Percentiles rank a stretch among this genome's conserved stretches.
Conservation (phyloP, 2,329 filamentous ascomycete species). For the Neopestalotiopsis sp. region DNA sequence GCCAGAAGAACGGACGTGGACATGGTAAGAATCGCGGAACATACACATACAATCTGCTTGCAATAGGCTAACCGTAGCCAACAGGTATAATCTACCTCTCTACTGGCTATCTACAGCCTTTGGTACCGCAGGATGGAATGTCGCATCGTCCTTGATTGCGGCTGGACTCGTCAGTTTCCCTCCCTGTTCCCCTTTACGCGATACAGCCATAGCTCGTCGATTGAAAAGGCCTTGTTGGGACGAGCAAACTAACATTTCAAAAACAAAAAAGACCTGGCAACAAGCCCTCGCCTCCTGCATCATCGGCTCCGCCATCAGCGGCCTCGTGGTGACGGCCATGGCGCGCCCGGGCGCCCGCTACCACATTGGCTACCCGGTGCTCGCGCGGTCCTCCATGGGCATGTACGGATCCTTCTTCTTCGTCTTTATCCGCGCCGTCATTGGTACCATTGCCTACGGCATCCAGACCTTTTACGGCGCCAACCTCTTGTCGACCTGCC, state of each 20-base stretch:
- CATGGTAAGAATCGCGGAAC: background rate
- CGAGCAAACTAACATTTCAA: background rate
- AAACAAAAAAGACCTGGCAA: constrained; percentile 25
- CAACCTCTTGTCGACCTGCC: constrained; percentile 29
- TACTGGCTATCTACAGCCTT: constrained; percentile 22
- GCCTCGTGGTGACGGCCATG: constrained; percentile 29
- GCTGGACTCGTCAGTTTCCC: constrained; percentile 25
- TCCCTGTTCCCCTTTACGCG: background rate
- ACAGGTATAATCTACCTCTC: background rate
- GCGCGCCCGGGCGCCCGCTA: constrained; percentile 32
- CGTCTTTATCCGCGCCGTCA: constrained; percentile 40
- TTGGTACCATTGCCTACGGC: constrained; percentile 35
- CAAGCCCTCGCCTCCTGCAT: constrained; percentile 33
- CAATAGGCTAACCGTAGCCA: background rate
- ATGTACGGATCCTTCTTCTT: constrained; percentile 50
- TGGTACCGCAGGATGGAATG: constrained; percentile 36
- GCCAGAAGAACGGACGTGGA: background rate
- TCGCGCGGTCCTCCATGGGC: constrained; percentile 44
- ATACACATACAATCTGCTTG: background rate
- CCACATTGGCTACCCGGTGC: constrained; percentile 39
- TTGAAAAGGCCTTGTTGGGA: background rate
- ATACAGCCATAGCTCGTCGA: too few relatives aligned
- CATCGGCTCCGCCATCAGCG: constrained; percentile 30
- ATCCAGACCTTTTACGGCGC: constrained; percentile 33
- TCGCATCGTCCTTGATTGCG: constrained; percentile 34